Conservation (phyloP, 1,284 basidiomycete genomes). For the Ustilago hordei region DNA sequence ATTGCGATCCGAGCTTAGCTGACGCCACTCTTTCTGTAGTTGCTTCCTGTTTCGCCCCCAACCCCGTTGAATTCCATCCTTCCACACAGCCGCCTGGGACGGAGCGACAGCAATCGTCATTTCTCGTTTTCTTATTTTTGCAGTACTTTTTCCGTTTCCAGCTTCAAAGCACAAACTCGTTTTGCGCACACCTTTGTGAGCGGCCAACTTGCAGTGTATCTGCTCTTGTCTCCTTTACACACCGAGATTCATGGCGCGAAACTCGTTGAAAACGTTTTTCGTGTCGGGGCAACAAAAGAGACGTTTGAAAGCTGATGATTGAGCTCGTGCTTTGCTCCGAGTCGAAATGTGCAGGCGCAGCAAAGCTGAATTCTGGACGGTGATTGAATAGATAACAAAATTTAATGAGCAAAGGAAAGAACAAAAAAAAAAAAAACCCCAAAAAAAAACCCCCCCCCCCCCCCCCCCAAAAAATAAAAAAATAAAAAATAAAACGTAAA, state of each 20-base stretch:
- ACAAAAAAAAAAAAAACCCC: background rate
- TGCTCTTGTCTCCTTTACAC: background rate
- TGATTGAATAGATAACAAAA: background rate
- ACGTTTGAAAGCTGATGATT: background rate
- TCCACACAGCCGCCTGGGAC: background rate
- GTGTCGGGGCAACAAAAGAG: background rate
- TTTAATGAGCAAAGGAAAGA: background rate
- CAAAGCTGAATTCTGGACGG: background rate
- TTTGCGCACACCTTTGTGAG: background rate
- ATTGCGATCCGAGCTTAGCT: conserved; percentile 4
- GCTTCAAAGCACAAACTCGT: background rate
- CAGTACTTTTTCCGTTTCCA: background rate
- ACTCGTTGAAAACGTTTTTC: background rate
- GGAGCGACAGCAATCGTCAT: background rate
- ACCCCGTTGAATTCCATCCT: background rate
- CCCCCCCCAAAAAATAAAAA: no score
- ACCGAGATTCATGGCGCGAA: background rate
- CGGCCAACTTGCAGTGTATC: background rate
- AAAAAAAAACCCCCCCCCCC: no score
- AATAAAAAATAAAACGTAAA: background rate
- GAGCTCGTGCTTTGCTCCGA: background rate
- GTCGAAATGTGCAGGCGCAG: background rate
- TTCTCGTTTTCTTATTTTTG: background rate
- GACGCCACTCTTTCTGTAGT: background rate
- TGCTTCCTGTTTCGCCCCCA: background rate